Evolutionary conservation across 768 basidiomycete genomes (phyloP).

Genomic region (Leccinum uliginosum): DNA sequence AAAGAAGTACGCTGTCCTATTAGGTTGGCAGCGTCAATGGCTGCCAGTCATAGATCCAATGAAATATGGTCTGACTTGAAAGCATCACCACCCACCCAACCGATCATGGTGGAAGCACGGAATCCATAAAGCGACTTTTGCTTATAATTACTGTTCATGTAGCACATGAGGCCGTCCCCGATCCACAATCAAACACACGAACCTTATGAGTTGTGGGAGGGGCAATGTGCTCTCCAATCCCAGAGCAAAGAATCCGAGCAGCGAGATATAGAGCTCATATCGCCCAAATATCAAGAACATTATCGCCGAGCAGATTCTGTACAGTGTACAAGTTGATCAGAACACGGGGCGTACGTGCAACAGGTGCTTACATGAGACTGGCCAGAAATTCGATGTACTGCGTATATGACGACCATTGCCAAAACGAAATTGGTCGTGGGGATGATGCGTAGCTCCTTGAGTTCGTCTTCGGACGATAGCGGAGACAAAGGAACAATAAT

Average conservation of each 20-base stretch:
- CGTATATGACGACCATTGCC: conserved; percentile 78
- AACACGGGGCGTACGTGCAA: conserved; percentile 2
- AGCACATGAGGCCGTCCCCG: conserved; percentile 17
- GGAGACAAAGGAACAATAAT: conserved; percentile 77
- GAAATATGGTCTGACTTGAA: conserved; percentile 60
- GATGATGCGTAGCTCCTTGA: conserved; percentile 59
- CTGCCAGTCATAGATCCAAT: conserved; percentile 1
- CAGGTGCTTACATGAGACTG: conserved; percentile 55
- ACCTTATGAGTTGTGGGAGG: conserved; percentile 81
- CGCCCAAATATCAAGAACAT: conserved; percentile 70
- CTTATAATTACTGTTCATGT: conserved; percentile 60
- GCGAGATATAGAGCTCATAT: conserved; percentile 51
- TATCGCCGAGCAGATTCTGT: conserved; percentile 63
- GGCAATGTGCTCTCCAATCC: conserved; percentile 86
- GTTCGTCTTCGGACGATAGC: conserved; percentile 57
- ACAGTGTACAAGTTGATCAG: conserved; percentile 6
- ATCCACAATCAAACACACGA: conserved; percentile 10
- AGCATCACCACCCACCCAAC: conserved; percentile 80
- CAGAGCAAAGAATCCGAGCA: conserved; percentile 72
- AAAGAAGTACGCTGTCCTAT: conserved; percentile 79
- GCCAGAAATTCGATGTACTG: conserved; percentile 84
- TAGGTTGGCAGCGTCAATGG: conserved; percentile 16
- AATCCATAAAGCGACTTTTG: conserved; percentile 82
- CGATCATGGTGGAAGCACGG: conserved; percentile 73
- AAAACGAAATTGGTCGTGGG: conserved; percentile 67